Evolutionary conservation across 2,329 filamentous ascomycete species (phyloP).

Genomic region (Penicillium palitans): DNA sequence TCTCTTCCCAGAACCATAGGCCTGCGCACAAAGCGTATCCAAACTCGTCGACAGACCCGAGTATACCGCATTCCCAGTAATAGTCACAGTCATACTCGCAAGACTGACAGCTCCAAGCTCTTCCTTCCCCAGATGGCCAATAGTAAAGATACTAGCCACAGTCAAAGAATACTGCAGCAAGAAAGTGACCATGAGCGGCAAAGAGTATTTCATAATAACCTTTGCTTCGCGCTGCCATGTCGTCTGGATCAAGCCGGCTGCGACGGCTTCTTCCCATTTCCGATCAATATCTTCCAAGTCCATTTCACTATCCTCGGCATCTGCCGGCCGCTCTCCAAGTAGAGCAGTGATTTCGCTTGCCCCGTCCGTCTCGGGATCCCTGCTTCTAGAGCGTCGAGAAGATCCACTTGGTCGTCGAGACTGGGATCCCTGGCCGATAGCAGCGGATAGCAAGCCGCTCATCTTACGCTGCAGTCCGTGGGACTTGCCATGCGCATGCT

Average conservation of each 20-base stretch:
- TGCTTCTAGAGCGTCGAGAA: conserved; percentile 5
- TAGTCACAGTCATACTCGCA: conserved; percentile 76
- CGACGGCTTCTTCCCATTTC: conserved; percentile 84
- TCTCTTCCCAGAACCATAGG: conserved; percentile 87
- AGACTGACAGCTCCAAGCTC: conserved; percentile 68
- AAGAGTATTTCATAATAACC: conserved; percentile 71
- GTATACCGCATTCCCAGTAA: conserved; percentile 74
- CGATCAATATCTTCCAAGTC: conserved; percentile 62
- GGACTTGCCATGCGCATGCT: conserved; percentile 38
- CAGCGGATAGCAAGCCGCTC: conserved; percentile 25
- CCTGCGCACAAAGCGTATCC: conserved; percentile 90
- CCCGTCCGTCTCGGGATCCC: conserved; percentile 7
- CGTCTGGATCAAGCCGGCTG: conserved; percentile 76
- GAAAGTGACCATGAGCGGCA: conserved; percentile 72
- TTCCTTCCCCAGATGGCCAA: conserved; percentile 71
- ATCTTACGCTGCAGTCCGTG: conserved; percentile 29
- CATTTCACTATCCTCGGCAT: conserved; percentile 50
- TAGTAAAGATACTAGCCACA: conserved; percentile 76
- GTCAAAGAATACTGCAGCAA: conserved; percentile 80
- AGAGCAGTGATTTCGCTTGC: conserved; percentile 52
- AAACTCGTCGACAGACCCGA: conserved; percentile 86
- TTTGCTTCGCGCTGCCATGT: conserved; percentile 90
- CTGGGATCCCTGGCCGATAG: conserved; percentile 10
- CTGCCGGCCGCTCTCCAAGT: conserved; percentile 32
- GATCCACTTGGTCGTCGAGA: conserved; percentile 17